These are phyloP conservation scores for Hymenoscyphus repandus DNA, from an alignment of 2,329 filamentous ascomycete species.

Conservation along the genomic window DNA sequence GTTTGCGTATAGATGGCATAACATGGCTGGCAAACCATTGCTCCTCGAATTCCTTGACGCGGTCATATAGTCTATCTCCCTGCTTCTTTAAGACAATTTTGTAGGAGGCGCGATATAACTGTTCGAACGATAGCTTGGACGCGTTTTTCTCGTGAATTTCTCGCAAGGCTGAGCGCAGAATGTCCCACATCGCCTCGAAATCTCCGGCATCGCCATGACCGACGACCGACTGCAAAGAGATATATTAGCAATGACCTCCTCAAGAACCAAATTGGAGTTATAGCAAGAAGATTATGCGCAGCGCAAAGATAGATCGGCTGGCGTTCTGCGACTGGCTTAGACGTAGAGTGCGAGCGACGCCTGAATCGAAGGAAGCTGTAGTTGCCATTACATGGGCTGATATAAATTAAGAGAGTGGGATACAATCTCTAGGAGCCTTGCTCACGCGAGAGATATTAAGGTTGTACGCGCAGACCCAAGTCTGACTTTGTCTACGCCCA, in stretches of 20 bases:
- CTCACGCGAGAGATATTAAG: too few relatives aligned
- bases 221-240: slow-evolving; percentile 39
- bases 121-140: slow-evolving; percentile 85
- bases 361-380: background rate
- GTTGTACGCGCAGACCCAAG: too few relatives aligned
- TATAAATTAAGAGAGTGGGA: background rate
- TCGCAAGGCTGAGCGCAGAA: slow-evolving; percentile 68
- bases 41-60: slow-evolving; percentile 75
- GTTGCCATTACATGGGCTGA: background rate
- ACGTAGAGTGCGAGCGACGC: too few relatives aligned
- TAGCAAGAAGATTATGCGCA: background rate
- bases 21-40: slow-evolving; percentile 74
- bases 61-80: slow-evolving; percentile 73
- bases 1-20: slow-evolving; percentile 60
- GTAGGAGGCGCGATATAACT: slow-evolving; percentile 90
- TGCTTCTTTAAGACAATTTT: slow-evolving; percentile 89
- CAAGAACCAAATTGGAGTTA: background rate
- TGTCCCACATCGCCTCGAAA: slow-evolving; percentile 81
- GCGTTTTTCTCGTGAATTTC: slow-evolving; percentile 93
- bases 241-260: background rate
- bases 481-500: too few relatives aligned
- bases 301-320: background rate
- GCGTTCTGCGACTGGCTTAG: too few relatives aligned
- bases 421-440: background rate
- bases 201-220: slow-evolving; percentile 58